phyloP scores from a whole-genome alignment of 176 grass and related monocot genomes.

The Oryza brachyantha region DNA sequence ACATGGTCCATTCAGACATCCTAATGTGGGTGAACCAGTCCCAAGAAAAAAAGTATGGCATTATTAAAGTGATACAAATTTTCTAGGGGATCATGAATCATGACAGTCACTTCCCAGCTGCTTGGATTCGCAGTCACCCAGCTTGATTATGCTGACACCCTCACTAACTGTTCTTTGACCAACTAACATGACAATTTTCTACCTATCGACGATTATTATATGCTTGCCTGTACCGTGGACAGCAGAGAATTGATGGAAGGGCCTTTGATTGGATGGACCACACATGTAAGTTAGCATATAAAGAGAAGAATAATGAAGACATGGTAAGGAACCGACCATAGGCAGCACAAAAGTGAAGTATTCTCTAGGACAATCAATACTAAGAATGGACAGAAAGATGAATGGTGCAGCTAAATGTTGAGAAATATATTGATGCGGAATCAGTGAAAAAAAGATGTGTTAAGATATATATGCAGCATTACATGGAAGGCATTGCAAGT shows the following conservation, averaged over 20 bases:
- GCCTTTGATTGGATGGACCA: conserved; percentile 26
- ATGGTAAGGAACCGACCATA: neutral
- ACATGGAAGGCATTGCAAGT: neutral
- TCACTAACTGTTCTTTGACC: conserved; percentile 37
- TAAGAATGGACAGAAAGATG: neutral
- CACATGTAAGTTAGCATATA: conserved; percentile 14
- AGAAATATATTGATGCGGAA: neutral
- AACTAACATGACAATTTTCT: conserved; percentile 32
- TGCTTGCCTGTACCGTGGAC: conserved; percentile 30
- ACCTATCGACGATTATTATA: conserved; percentile 19
- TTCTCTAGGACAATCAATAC: conserved; percentile 18
- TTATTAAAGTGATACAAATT: conserved; percentile 13
- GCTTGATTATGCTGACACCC: conserved; percentile 31
- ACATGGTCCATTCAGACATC: neutral
- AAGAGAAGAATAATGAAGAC: conserved; percentile 18
- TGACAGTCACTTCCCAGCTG: conserved; percentile 23
- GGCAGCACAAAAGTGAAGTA: conserved; percentile 23
- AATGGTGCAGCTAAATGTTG: neutral
- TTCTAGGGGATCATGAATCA: conserved; percentile 24
- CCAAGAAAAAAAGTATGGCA: neutral
- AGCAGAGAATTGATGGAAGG: conserved; percentile 15
- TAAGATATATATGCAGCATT: neutral
- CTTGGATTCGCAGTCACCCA: conserved; percentile 26
- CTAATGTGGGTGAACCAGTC: conserved; percentile 1
- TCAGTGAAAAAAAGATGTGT: neutral